Evolutionary conservation across 495 filamentous ascomycete genomes (phyloP), one percentile per base, ranked within the genome.

Genomic region (Neurospora sp.): DNA sequence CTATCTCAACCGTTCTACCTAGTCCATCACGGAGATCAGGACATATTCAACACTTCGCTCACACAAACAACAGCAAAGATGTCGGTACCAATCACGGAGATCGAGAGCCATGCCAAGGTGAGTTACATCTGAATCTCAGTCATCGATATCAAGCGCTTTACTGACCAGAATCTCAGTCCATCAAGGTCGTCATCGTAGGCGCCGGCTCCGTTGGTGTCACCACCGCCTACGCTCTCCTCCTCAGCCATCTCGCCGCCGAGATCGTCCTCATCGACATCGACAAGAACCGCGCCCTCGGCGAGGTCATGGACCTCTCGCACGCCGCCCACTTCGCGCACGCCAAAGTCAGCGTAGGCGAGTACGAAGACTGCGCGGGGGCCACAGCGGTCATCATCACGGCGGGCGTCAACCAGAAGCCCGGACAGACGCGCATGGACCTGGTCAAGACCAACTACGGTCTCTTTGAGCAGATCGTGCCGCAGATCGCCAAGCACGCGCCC

Each of bases 181-280:
- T 75, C 77, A 78, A 80, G 41, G 74, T 84, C 70, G 76, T 79
- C 70, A 82, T 89, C 69, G 80, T 84, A 44, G 87, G 87, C 69
- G 87, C 80, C 48, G 87, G 88, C 22, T 79, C 89, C 3, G 84
- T 85, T n/a, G 87, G 86, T 31, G 81, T 89, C 1, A 82, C 83
- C 17, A 82, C 89, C 1, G 86, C 86, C 7, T 86, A 89, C 73
- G 83, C 82, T n/a, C 81, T 89, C 3, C 81, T 83, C 44, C 83
- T 86, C 70, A 79, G 83, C 61, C 80, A 81, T 38, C 85, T 89
- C 40, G 83, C 84, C 5, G 85, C 86, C 76, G 83, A 84, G 70
- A 79, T 89, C 70, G 88, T 87, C 42, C 78, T 81, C 10, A 80
- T 83, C 72, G 76, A 75, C 37, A 82, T 78, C 70, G 78, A 83